Base-by-base conservation (phyloP, 2,329 filamentous ascomycete species). In the Pseudonectria buxi region DNA sequence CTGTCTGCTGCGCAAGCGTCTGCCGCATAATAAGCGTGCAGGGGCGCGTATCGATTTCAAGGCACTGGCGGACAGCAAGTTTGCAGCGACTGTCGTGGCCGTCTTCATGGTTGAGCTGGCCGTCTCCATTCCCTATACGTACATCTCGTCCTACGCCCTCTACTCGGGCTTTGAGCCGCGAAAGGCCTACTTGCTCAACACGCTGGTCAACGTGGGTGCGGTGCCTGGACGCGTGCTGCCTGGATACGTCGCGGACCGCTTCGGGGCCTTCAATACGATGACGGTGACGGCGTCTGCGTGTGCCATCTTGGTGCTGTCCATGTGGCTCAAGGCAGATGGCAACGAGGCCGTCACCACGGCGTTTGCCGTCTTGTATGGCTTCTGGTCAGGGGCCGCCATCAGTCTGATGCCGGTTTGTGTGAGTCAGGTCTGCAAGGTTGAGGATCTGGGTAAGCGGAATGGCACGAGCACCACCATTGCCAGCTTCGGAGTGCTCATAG, bases 261-360 rank as follows among this genome's bases (percentile, higher is more conserved):
- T 83, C 3, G 83, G 83, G 2, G 71, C 79, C 3, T 86, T 81
- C 62, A 88, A 87, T 47, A 73, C 72, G 28, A 77, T 85, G 63
- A 72, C 84, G 27, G 58, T 72, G 14, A 75, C 78, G 0, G 65
- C 81, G 3, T 52, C 67, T 3, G 33, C 53, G 0, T 54, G 60
- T 13, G 61, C 81, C 1, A 51, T 50, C 5, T 44, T 59, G 36
- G 59, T 78, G 6, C 72, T 75, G 4, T 74, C 72, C 2, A 55
- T 83, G 7, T 86, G 81, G 82, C 67, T 85, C 9, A 79, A 55
- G 1, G 56, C 63, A 3, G 35, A 24, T 3, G 33, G 35, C 2
- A 32, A 57, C 10, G 58, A 67, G 26, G 58, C 68, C 0, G 55
- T 80, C 25, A 65, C 78, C 1, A 67, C 83, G 30, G 65, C 76